Conservation (phyloP, 305 asterid genomes). For the Ilex paraguariensis region DNA sequence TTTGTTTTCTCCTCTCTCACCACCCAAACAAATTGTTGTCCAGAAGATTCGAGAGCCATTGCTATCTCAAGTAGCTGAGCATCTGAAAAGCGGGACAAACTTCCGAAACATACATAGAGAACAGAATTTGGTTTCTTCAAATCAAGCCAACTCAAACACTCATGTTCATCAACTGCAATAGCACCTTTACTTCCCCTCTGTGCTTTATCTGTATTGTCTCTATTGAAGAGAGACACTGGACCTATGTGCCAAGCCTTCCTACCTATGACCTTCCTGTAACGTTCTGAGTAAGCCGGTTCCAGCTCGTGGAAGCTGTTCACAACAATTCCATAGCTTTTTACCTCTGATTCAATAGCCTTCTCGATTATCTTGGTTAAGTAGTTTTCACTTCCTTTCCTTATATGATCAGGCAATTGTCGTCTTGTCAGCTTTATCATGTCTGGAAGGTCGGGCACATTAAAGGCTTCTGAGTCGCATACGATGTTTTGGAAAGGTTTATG, state of each 20-base stretch:
- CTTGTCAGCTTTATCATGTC: neutral
- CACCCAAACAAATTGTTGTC: neutral
- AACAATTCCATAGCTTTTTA: neutral
- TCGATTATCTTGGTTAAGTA: neutral
- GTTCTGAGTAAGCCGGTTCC: neutral
- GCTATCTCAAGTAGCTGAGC: neutral
- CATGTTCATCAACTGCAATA: neutral
- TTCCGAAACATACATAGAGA: neutral
- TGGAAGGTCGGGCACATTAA: neutral
- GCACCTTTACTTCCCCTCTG: neutral
- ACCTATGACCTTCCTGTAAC: neutral
- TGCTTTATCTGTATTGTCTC: neutral
- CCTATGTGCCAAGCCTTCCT: neutral
- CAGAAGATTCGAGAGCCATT: neutral
- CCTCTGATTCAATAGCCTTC: neutral
- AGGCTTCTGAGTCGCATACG: neutral
- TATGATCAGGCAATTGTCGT: neutral
- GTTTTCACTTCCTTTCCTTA: neutral
- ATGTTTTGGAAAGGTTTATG: too few relatives aligned
- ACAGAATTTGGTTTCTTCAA: neutral
- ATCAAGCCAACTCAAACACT: neutral
- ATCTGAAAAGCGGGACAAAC: neutral
- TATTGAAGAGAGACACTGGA: neutral
- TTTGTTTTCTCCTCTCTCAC: neutral
- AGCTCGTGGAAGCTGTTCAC: neutral